A percentile compares a stretch with the other conserved stretches of the same genome.
Conservation (phyloP, 441 rosid species). For the Viola pubescens region DNA sequence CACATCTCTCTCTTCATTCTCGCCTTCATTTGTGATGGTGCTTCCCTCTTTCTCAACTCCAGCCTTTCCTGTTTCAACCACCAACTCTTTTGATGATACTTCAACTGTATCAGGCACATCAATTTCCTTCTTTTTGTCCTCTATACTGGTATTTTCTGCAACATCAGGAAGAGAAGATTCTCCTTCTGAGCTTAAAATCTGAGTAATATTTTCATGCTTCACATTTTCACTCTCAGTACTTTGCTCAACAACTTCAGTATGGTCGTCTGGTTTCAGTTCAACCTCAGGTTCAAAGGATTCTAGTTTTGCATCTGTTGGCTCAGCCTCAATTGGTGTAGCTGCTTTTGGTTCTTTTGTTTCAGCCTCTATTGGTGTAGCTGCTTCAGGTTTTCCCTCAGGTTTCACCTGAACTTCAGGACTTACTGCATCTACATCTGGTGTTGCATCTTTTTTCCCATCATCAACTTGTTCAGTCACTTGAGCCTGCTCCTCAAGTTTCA, state of each 20-base stretch:
- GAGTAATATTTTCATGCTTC: conserved; percentile 4
- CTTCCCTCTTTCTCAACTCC: conserved; percentile 8
- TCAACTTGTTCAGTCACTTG: conserved; percentile 15
- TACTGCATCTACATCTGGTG: not conserved
- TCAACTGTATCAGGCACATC: conserved; percentile 6
- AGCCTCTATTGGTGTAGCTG: conserved; percentile 12
- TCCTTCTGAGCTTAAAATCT: not conserved
- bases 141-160: conserved; percentile 3
- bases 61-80: conserved; percentile 3
- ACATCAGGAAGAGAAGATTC: conserved; percentile 8
- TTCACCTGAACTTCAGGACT: not conserved
- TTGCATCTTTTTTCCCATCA: not conserved
- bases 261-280: conserved; percentile 7
- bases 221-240: conserved; percentile 4
- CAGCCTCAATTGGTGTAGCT: conserved; percentile 12
- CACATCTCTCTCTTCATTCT: conserved; percentile 2
- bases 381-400: conserved; percentile 7
- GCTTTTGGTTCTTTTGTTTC: not conserved
- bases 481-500: conserved; percentile 13
- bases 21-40: not conserved
- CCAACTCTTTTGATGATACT: conserved; percentile 10
- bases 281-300: conserved; percentile 18
- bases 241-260: conserved; percentile 8
- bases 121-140: conserved; percentile 8
- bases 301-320: not conserved